These are phyloP conservation scores for Hymenoscyphus linearis DNA, from an alignment of 2,329 filamentous ascomycete species.

Conservation along the genomic window DNA sequence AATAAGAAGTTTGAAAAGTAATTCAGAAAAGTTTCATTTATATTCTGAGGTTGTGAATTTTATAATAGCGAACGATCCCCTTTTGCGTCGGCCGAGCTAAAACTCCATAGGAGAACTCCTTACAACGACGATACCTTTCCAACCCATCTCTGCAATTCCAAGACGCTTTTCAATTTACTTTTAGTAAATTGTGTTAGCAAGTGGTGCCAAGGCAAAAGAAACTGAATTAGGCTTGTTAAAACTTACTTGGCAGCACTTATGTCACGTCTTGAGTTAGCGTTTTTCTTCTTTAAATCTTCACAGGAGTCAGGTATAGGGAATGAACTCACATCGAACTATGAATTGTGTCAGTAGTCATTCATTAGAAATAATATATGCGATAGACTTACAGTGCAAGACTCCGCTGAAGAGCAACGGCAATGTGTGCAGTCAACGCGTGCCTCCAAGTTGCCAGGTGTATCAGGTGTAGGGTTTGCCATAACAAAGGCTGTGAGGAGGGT, in stretches of 20 bases:
- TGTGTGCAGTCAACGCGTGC: slow-evolving; percentile 4
- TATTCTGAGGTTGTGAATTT: background rate
- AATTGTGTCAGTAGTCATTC: background rate
- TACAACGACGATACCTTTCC: slow-evolving; percentile 10
- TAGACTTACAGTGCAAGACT: slow-evolving; percentile 9
- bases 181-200: background rate
- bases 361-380: background rate
- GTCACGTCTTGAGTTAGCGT: background rate
- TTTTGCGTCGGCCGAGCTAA: slow-evolving; percentile 9
- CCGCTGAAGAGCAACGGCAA: slow-evolving; percentile 7
- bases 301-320: background rate
- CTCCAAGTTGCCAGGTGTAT: slow-evolving; percentile 1
- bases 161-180: background rate
- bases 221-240: background rate
- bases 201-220: background rate
- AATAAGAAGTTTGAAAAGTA: no score
- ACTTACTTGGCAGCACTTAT: background rate
- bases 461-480: slow-evolving; percentile 4
- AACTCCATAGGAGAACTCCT: slow-evolving; percentile 12
- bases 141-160: background rate
- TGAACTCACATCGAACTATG: background rate
- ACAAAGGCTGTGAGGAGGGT: slow-evolving; percentile 4
- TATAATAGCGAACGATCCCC: background rate
- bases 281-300: background rate
- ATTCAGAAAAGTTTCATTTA: background rate